A percentile compares a stretch with the other conserved stretches of the same genome.
These are phyloP conservation scores for Dichotomopilus funicola DNA, from an alignment of 2,329 filamentous ascomycete genomes.

Conservation along the genomic window DNA sequence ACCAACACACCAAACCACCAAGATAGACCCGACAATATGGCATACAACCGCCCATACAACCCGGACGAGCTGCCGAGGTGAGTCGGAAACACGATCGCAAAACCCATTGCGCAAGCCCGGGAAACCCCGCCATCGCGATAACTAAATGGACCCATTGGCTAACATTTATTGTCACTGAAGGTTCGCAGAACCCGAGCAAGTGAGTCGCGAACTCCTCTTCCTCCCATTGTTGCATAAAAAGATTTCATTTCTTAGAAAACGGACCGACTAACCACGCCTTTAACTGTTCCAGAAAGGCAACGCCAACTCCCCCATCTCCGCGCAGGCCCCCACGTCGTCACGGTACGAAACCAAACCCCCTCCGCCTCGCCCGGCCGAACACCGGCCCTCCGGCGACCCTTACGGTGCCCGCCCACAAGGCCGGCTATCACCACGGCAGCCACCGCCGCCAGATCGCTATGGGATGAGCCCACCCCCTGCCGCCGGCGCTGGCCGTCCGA, in stretches of 20 bases:
- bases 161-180: slow-evolving; percentile 26
- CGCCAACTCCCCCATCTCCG: slow-evolving; percentile 24
- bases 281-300: slow-evolving; percentile 31
- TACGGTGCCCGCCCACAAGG: slow-evolving; percentile 19
- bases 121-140: slow-evolving; percentile 14
- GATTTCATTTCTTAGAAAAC: background rate
- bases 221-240: background rate
- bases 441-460: slow-evolving; percentile 31
- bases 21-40: slow-evolving; percentile 51
- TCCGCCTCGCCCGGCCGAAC: slow-evolving; percentile 35
- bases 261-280: slow-evolving; percentile 9
- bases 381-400: slow-evolving; percentile 25
- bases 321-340: slow-evolving; percentile 23
- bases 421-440: slow-evolving; percentile 21
- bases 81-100: slow-evolving; percentile 30
- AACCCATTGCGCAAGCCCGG: slow-evolving; percentile 1
- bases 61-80: slow-evolving; percentile 91
- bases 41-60: slow-evolving; percentile 89
- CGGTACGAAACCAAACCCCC: slow-evolving; percentile 46
- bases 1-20: background rate
- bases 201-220: slow-evolving; percentile 22
- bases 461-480: slow-evolving; percentile 48
- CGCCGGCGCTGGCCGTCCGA: slow-evolving; percentile 33
- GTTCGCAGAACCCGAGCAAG: slow-evolving; percentile 46
- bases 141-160: slow-evolving; percentile 15